Conservation (phyloP, 2,329 filamentous ascomycete species). For the Tolypocladium nubicola region DNA sequence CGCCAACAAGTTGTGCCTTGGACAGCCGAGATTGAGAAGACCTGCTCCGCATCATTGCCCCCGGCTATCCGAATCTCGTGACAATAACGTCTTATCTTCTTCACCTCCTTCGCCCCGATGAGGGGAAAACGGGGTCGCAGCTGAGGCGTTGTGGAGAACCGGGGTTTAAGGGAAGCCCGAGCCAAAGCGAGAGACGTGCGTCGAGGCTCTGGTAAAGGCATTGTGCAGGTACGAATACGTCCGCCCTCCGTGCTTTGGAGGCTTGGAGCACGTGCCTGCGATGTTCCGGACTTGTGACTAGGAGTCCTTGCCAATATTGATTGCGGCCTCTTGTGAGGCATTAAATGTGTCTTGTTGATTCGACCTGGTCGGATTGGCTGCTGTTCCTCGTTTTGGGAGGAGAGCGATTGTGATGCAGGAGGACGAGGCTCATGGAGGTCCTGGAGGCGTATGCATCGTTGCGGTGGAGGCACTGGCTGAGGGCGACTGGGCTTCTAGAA, state of each 20-base stretch:
- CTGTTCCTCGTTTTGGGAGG: neutral
- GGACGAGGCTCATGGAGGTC: neutral
- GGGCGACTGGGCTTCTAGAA: neutral
- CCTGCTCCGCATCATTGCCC: neutral
- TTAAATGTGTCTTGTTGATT: neutral
- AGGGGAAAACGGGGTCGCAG: neutral
- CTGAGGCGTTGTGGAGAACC: neutral
- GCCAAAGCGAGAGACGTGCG: neutral
- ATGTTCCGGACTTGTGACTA: neutral
- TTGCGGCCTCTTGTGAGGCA: neutral
- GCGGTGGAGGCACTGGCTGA: neutral
- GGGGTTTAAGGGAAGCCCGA: neutral
- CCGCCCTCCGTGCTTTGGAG: neutral
- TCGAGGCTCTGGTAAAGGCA: neutral
- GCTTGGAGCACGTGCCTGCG: neutral
- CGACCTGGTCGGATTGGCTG: neutral
- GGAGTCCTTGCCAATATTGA: neutral
- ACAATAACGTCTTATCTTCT: neutral
- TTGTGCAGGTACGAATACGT: neutral
- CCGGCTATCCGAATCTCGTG: neutral
- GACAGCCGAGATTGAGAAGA: neutral
- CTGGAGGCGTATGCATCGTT: neutral
- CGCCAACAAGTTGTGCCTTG: neutral
- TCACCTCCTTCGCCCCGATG: neutral
- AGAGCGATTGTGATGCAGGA: neutral